Evolutionary conservation across 805 yeast species (phyloP), one percentile per base, ranked within the genome.

Genomic region (Teunomyces atbi): DNA sequence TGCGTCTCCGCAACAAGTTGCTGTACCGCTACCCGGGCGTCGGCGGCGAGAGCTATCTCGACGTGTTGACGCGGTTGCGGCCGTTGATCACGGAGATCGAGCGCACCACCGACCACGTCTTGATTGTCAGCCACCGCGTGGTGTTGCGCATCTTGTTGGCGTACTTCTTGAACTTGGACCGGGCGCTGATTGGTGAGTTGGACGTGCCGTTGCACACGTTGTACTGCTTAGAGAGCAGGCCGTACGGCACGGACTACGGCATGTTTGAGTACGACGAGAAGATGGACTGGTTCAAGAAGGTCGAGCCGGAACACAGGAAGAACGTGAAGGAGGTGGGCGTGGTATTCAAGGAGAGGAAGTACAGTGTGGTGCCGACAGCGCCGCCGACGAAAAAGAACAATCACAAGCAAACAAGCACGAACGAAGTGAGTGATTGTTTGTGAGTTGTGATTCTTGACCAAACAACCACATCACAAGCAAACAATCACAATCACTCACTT

Each of bases 11-110:
- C 35, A 86, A 89, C 65, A 92, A 92, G 65, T 74, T 92, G 56
- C 74, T 84, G 13, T 92, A 92, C 65, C 74, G 99, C 49, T 92
- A 92, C 61, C 99, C 98, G 1, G 99, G 99, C 3, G 87, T 89
- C 42, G 97, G 98, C 6, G 99, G 99, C 13, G 99, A 92, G 65
- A 87, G 96, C 0, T 92, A 92, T 57, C 69, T 92, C 55, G 98
- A 92, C 66, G 99, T 94, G 10, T 85, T 94, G 59, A 89, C 90
- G 54, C 76, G 99, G 51, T 74, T 92, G 46, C 76, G 96, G 49
- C 96, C 97, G 1, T 80, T 92, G 15, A 92, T 92, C 51, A 89
- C 89, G 10, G 99, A 92, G 64, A 79, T 94, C 41, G 99, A 92
- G 63, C 75, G 99, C 53, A 88, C 95, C 37, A 85, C 88, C 7